Conservation (phyloP, 2,329 filamentous ascomycete genomes). For the Ophiostoma quercus region DNA sequence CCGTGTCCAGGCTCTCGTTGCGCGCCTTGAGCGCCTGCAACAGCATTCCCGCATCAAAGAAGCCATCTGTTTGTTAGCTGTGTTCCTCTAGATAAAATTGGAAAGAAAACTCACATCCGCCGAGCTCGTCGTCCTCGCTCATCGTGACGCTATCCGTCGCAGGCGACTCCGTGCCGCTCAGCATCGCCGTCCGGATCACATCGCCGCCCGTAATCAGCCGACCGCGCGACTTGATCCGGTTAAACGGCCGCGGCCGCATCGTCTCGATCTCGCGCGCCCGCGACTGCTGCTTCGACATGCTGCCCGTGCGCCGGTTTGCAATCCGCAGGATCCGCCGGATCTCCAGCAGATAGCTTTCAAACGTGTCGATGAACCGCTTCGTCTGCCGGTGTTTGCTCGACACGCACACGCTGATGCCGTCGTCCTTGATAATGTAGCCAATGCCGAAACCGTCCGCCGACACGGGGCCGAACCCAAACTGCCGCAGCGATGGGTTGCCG, state of each 20-base stretch:
- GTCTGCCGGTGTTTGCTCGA: constrained; percentile 93
- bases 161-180: constrained; percentile 52
- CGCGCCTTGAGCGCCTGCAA: constrained; percentile 78
- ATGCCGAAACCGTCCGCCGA: constrained; percentile 94
- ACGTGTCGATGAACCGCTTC: constrained; percentile 76
- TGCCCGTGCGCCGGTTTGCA: constrained; percentile 43
- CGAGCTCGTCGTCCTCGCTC: constrained; percentile 83
- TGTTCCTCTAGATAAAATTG: constrained; percentile 19
- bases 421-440: constrained; percentile 98
- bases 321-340: constrained; percentile 77
- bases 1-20: constrained; percentile 48
- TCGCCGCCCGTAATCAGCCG: constrained; percentile 61
- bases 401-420: constrained; percentile 83
- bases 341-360: constrained; percentile 87
- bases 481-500: constrained; percentile 86
- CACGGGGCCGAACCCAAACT: constrained; percentile 95
- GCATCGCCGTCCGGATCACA: constrained; percentile 39
- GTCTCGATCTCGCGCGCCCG: constrained; percentile 52
- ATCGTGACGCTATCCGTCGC: constrained; percentile 64
- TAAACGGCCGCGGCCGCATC: constrained; percentile 36
- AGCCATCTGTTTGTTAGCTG: constrained; percentile 65
- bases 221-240: constrained; percentile 64
- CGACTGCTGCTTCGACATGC: constrained; percentile 38
- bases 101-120: constrained; percentile 67
- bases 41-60: constrained; percentile 96